Evolutionary conservation across 2,329 filamentous ascomycete genomes (phyloP).

Genomic region (Trichoderma koningii): DNA sequence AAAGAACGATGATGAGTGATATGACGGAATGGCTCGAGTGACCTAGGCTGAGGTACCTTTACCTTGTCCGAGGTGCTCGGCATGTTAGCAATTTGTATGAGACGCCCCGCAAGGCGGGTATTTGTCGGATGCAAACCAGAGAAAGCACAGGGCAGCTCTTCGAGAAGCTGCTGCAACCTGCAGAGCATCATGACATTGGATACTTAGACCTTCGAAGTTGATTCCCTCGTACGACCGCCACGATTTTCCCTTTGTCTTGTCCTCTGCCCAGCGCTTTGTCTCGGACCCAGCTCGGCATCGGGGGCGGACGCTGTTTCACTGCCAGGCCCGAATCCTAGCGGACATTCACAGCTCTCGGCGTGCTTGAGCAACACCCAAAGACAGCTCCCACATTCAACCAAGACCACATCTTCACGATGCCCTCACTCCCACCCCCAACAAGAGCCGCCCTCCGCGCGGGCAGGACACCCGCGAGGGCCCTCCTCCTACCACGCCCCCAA

Average conservation of each 20-base stretch:
- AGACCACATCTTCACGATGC: constrained; percentile 27
- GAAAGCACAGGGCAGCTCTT: constrained; percentile 1
- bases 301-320: background rate
- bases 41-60: constrained; percentile 10
- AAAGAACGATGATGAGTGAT: constrained; percentile 3
- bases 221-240: constrained; percentile 8
- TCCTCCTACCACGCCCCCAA: constrained; percentile 18
- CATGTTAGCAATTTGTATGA: background rate
- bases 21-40: constrained; percentile 18
- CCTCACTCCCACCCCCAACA: constrained; percentile 38
- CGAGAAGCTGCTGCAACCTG: constrained; percentile 5
- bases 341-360: background rate
- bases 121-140: background rate
- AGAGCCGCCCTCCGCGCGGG: constrained; percentile 36
- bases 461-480: constrained; percentile 9
- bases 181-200: background rate
- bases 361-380: background rate
- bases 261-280: background rate
- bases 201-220: background rate
- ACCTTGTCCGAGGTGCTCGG: background rate
- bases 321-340: background rate
- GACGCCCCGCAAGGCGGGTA: background rate
- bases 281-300: background rate
- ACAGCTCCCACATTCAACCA: background rate
- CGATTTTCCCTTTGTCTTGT: background rate